Percentiles rank a stretch among this genome's conserved stretches.
Conservation (phyloP, 2,329 filamentous ascomycete genomes). For the Aspergillus quadricinctus region DNA sequence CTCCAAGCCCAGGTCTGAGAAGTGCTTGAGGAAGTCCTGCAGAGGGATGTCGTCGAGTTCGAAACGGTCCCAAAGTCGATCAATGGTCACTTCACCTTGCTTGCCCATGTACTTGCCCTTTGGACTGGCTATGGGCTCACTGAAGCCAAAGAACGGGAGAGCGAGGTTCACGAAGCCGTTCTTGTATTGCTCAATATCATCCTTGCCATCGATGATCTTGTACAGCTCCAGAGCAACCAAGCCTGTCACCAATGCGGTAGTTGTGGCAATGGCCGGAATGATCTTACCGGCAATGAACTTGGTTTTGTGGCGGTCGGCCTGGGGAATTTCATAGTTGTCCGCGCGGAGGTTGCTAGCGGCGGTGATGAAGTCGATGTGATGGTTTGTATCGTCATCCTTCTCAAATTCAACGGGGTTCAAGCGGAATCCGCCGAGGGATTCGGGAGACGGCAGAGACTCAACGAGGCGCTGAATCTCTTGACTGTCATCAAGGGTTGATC, state of each 20-base stretch:
- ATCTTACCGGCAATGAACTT: constrained; percentile 99
- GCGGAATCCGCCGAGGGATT: constrained; percentile 80
- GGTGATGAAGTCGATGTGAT: constrained; percentile 99
- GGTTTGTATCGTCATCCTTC: constrained; percentile 96
- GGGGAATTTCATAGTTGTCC: constrained; percentile 95
- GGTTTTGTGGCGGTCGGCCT: constrained; percentile 92
- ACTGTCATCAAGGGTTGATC: constrained; percentile 61
- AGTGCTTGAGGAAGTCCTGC: constrained; percentile 74
- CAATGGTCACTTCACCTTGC: constrained; percentile 71
- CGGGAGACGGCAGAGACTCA: constrained; percentile 69
- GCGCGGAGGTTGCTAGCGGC: constrained; percentile 94
- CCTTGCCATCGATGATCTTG: constrained; percentile 95
- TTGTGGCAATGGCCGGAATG: constrained; percentile 96
- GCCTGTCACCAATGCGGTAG: constrained; percentile 90
- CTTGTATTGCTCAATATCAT: constrained; percentile 98
- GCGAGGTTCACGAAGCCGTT: constrained; percentile 98
- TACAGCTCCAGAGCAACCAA: constrained; percentile 88
- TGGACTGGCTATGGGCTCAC: constrained; percentile 88
- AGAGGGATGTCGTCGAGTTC: constrained; percentile 84
- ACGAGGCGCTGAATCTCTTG: constrained; percentile 71
- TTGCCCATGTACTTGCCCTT: constrained; percentile 86
- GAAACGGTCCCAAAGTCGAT: constrained; percentile 98
- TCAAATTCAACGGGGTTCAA: constrained; percentile 92
- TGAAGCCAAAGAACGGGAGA: constrained; percentile 96
- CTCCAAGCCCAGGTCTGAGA: constrained; percentile 72